phyloP scores from a whole-genome alignment of 2,329 filamentous ascomycete species.

The Aspergillus tubingensis region DNA sequence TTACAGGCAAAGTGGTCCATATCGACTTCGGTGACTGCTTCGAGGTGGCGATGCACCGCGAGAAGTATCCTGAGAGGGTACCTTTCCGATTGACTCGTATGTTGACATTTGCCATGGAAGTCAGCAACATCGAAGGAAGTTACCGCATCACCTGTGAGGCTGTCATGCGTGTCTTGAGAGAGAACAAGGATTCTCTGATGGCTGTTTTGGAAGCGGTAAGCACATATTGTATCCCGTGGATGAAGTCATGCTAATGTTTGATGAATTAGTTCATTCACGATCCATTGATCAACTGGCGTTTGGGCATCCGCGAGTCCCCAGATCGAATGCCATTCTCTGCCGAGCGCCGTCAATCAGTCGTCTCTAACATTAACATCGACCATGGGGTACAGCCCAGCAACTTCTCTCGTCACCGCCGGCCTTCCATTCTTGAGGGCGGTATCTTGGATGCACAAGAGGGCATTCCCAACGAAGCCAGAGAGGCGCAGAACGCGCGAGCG shows the following conservation, averaged over 20 bases:
- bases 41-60: conserved; percentile 98
- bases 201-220: conserved; percentile 94
- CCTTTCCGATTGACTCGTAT: conserved; percentile 97
- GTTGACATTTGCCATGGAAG: conserved; percentile 99
- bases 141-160: conserved; percentile 98
- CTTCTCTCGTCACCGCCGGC: conserved; percentile 65
- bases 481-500: conserved; percentile 90
- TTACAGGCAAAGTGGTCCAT: conserved; percentile 95
- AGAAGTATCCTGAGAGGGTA: conserved; percentile 97
- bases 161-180: conserved; percentile 92
- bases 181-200: conserved; percentile 98
- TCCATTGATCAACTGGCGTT: conserved; percentile 95
- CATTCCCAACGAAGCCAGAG: conserved; percentile 52
- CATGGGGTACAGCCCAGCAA: conserved; percentile 63
- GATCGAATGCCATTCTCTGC: conserved; percentile 61
- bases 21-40: conserved; percentile 99
- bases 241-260: conserved; percentile 23
- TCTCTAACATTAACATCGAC: conserved; percentile 51
- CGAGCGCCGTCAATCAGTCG: conserved; percentile 62
- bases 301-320: conserved; percentile 65
- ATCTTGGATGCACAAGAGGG: conserved; percentile 47
- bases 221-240: conserved; percentile 27
- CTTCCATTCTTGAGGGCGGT: conserved; percentile 67
- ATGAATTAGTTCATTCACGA: conserved; percentile 89
- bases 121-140: conserved; percentile 98